Evolutionary conservation across 768 basidiomycete species (phyloP).

Genomic region (Mrakia blollopis): DNA sequence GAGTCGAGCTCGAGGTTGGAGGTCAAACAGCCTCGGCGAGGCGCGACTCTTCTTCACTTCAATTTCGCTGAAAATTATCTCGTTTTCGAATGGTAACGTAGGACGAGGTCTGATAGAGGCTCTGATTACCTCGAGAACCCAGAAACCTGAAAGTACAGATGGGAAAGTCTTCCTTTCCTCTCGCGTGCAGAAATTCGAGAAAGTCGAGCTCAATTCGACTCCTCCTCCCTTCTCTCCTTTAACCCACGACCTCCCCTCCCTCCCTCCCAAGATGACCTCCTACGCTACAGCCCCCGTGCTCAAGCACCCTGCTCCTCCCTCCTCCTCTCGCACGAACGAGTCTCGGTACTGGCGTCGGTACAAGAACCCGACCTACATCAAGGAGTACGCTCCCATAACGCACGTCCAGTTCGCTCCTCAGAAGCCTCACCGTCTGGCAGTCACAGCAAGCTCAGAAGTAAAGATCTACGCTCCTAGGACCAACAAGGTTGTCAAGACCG

Average conservation of each 20-base stretch:
- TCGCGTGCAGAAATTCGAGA: too few relatives aligned
- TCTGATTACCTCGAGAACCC: too few relatives aligned
- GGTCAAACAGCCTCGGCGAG: too few relatives aligned
- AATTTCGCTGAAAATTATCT: too few relatives aligned
- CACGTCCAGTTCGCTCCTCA: slow-evolving; percentile 84
- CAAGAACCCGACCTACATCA: slow-evolving; percentile 86
- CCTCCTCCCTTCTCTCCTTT: neutral
- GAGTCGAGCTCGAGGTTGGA: too few relatives aligned
- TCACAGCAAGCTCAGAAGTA: slow-evolving; percentile 86
- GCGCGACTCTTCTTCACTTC: too few relatives aligned
- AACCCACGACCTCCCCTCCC: neutral
- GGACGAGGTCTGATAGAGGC: too few relatives aligned
- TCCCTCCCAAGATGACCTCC: slow-evolving; percentile 28
- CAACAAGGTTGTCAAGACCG: slow-evolving; percentile 92
- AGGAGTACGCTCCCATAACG: slow-evolving; percentile 94
- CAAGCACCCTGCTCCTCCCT: slow-evolving; percentile 56
- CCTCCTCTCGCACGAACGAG: slow-evolving; percentile 60
- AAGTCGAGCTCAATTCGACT: neutral
- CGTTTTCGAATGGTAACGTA: too few relatives aligned
- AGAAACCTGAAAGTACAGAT: too few relatives aligned
- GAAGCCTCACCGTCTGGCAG: slow-evolving; percentile 88
- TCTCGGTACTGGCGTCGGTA: slow-evolving; percentile 82
- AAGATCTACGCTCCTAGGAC: slow-evolving; percentile 95
- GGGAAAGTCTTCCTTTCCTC: too few relatives aligned
- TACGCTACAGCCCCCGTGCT: slow-evolving; percentile 70